phyloP scores from a whole-genome alignment of 345 rosid genomes.

The Moricandia arvensis region DNA sequence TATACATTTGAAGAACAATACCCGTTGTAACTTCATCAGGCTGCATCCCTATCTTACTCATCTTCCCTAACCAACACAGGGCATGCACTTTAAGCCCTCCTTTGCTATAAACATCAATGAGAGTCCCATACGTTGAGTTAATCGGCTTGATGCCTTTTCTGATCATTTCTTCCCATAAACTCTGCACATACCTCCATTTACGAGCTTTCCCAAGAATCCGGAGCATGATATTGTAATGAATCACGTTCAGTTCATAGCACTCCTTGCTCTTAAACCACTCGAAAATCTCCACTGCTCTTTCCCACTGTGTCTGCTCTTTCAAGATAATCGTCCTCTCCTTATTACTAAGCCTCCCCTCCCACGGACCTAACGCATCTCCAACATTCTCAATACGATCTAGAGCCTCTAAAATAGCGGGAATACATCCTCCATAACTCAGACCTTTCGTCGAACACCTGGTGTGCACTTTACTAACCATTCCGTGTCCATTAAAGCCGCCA shows the following conservation, averaged over 20 bases:
- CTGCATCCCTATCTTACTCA: conserved; percentile 67
- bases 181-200: conserved; percentile 59
- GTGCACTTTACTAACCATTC: conserved; percentile 41
- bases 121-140: conserved; percentile 83
- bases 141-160: conserved; percentile 49
- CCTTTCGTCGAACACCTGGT: conserved; percentile 83
- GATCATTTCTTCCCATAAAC: conserved; percentile 70
- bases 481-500: neutral
- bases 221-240: conserved; percentile 82
- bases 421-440: conserved; percentile 59
- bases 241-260: conserved; percentile 74
- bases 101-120: conserved; percentile 83
- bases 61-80: conserved; percentile 70
- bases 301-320: conserved; percentile 83
- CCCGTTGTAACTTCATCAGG: conserved; percentile 90
- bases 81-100: conserved; percentile 67
- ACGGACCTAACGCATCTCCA: conserved; percentile 72
- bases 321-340: conserved; percentile 83
- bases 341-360: conserved; percentile 69
- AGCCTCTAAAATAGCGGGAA: conserved; percentile 69
- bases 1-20: conserved; percentile 77
- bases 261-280: conserved; percentile 75
- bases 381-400: conserved; percentile 56
- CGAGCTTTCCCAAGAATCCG: conserved; percentile 68
- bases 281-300: conserved; percentile 82